Base-by-base conservation (phyloP, 2,329 filamentous ascomycete species). In the Metarhizium anisopliae region DNA sequence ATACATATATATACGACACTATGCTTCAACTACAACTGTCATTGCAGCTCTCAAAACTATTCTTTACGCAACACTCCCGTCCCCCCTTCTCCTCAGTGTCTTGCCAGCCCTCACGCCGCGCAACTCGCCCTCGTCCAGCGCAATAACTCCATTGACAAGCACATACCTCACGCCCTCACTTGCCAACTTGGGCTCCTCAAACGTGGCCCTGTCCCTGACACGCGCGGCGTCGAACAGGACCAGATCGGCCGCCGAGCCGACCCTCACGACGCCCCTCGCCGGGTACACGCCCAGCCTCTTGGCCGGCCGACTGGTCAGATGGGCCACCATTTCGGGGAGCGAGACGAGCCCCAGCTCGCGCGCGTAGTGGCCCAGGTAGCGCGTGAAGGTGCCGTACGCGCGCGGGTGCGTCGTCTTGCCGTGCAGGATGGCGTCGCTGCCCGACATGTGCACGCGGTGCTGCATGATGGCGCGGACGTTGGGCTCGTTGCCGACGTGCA, bases 401-500 rank as follows among this genome's bases (percentile, higher is more conserved):
- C 62, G 61, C 13, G 62, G 62, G 40, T 64, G 62, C 45, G 61
- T 59, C 16, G 59, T 61, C 54, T 59, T 57, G 29, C 62, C 62
- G 38, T 64, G 62, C 36, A 64, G 52, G 49, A 64, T 64, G 7
- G 58, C 62, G 51, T 64, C 62, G 45, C 62, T 64, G 8, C 62
- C 62, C 7, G 54, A 50, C 62, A 64, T 64, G 51, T 64, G 62
- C 13, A 62, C 62, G 29, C 58, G 59, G 51, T 64, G 62, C 52
- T 64, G 57, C 62, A 64, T 64, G 1, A 64, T 64, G n/a, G 56
- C 53, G 36, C 55, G 51, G 4, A 64, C 62, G 16, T 64, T 64
- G 14, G 62, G 60, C 18, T 64, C 62, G 49, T 64, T 58, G n/a
- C 62, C 62, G 10, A 64, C 55, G 35, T 64, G 62, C 62, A 63